Evolutionary conservation across 2,329 filamentous ascomycete species (phyloP).

Genomic region (Plenodomus biglobosus): DNA sequence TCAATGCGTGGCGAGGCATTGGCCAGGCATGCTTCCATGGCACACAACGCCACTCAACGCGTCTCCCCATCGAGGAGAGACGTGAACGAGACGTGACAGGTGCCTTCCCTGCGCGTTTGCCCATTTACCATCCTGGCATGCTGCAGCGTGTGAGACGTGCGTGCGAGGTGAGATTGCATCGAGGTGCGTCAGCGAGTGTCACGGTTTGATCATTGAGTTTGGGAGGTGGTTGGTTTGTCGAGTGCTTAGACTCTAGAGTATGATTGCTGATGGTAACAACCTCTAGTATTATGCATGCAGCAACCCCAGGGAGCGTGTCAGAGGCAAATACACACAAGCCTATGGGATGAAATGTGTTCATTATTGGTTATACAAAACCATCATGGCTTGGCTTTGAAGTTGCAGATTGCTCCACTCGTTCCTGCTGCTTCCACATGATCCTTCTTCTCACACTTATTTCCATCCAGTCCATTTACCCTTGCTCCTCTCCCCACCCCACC

Average conservation of each 20-base stretch:
- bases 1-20: slow-evolving; percentile 17
- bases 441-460: slow-evolving; percentile 1
- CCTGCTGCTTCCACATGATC: not conserved
- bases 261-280: too few relatives aligned
- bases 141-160: slow-evolving; percentile 6
- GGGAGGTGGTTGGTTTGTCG: slow-evolving; percentile 1
- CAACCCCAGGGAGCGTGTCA: slow-evolving; percentile 17
- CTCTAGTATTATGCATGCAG: slow-evolving; percentile 16
- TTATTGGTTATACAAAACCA: not conserved
- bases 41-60: not conserved
- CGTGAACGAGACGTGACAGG: slow-evolving; percentile 22
- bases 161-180: slow-evolving; percentile 1
- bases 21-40: slow-evolving; percentile 1
- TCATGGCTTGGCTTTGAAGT: not conserved
- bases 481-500: slow-evolving; percentile 2
- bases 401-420: not conserved
- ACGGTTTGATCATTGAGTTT: not conserved
- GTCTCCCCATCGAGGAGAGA: not conserved
- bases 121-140: slow-evolving; percentile 5
- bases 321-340: slow-evolving; percentile 30
- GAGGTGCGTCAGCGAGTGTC: not conserved
- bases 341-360: slow-evolving; percentile 1
- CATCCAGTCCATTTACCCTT: slow-evolving; percentile 4
- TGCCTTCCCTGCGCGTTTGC: slow-evolving; percentile 5
- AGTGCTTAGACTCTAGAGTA: too few relatives aligned